These are phyloP conservation scores for Melastoma malabathricum DNA, from an alignment of 345 rosid species.

Conservation along the genomic window DNA sequence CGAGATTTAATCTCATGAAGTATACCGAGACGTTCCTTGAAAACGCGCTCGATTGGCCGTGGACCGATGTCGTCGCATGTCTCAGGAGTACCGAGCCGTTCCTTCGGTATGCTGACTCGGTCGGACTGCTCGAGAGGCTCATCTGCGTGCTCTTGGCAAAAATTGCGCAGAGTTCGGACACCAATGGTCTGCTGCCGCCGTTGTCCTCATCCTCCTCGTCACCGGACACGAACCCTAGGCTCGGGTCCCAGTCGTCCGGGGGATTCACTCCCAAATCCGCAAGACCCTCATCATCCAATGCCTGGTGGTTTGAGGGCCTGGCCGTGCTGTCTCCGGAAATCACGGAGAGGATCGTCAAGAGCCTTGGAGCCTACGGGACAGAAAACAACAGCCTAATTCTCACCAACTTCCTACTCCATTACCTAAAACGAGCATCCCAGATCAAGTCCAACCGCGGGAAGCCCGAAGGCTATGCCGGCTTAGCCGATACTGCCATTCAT, in stretches of 20 bases:
- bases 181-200: constrained; percentile 20
- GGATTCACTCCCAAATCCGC: constrained; percentile 16
- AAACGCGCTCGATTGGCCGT: constrained; percentile 51
- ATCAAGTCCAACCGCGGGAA: constrained; percentile 6
- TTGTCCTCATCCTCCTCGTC: constrained; percentile 45
- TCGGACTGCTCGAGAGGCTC: constrained; percentile 39
- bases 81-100: constrained; percentile 51
- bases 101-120: constrained; percentile 38
- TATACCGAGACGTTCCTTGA: constrained; percentile 45
- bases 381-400: constrained; percentile 41
- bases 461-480: constrained; percentile 16
- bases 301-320: constrained; percentile 76
- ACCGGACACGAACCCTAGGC: constrained; percentile 27
- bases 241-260: constrained; percentile 27
- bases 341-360: constrained; percentile 33
- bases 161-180: constrained; percentile 43
- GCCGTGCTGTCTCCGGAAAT: constrained; percentile 31
- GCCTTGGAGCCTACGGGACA: constrained; percentile 30
- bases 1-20: constrained; percentile 36
- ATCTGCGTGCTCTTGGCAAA: constrained; percentile 40
- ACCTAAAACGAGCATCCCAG: constrained; percentile 34
- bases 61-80: constrained; percentile 34
- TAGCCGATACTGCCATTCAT: constrained; percentile 48
- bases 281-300: constrained; percentile 22
- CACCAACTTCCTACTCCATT: constrained; percentile 64